Evolutionary conservation across 768 basidiomycete genomes (phyloP).

Genomic region (Lyophyllum semitale): DNA sequence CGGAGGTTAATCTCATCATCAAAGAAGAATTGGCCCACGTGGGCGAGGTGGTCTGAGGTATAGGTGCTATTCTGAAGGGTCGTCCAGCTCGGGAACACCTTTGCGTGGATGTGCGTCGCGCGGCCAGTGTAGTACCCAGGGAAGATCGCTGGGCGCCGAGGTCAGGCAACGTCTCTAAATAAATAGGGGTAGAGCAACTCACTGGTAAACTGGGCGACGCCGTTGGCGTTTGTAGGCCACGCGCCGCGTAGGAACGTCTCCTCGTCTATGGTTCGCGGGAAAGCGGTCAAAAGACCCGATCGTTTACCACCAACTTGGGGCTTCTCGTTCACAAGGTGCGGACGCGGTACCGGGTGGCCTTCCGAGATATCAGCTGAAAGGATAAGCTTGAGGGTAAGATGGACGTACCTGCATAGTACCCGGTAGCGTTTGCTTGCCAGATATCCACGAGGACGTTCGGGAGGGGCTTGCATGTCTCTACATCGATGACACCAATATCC

Average conservation of each 20-base stretch:
- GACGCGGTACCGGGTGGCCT: conserved; percentile 50
- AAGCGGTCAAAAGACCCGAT: conserved; percentile 42
- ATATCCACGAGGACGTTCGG: conserved; percentile 61
- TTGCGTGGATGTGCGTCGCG: conserved; percentile 56
- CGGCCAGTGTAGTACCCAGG: conserved; percentile 61
- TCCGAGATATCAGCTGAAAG: background rate
- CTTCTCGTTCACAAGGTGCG: conserved; percentile 42
- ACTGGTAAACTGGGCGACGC: conserved; percentile 57
- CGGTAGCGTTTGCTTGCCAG: conserved; percentile 61
- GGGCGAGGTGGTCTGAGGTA: conserved; percentile 42
- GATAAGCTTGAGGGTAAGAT: background rate
- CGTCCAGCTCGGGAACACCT: conserved; percentile 54
- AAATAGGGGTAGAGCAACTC: conserved; percentile 15
- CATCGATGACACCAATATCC: conserved; percentile 60
- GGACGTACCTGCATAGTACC: conserved; percentile 48
- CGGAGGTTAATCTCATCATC: conserved; percentile 52
- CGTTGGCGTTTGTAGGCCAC: conserved; percentile 54
- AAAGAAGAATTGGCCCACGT: conserved; percentile 60
- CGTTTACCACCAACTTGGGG: conserved; percentile 50
- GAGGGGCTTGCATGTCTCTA: conserved; percentile 55
- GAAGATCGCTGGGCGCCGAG: conserved; percentile 44
- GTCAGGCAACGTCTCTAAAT: background rate
- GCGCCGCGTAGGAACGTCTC: conserved; percentile 56
- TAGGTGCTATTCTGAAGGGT: conserved; percentile 46
- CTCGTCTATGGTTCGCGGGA: conserved; percentile 40